Conservation (phyloP, 2,329 filamentous ascomycete species). For the Beauveria sp. region DNA sequence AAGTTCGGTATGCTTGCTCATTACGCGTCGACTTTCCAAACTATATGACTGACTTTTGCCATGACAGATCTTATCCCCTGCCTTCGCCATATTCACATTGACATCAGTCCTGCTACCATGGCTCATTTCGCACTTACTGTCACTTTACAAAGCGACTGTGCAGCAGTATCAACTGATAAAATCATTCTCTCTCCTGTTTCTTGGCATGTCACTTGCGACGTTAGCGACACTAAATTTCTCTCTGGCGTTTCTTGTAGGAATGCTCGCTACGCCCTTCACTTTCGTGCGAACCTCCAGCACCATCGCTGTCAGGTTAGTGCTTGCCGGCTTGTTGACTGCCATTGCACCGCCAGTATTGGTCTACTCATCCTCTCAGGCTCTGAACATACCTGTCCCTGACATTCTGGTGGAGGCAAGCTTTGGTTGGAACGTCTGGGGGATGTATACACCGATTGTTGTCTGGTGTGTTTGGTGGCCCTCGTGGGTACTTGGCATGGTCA, state of each 20-base stretch:
- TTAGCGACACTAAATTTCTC: conserved; percentile 96
- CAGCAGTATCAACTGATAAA: conserved; percentile 76
- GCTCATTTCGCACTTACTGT: conserved; percentile 47
- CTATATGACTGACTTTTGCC: background rate
- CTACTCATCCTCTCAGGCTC: conserved; percentile 37
- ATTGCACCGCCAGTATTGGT: conserved; percentile 55
- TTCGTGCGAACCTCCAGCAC: conserved; percentile 52
- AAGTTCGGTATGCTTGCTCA: conserved; percentile 46
- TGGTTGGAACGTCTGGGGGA: conserved; percentile 81
- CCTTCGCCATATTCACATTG: conserved; percentile 51
- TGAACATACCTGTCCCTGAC: conserved; percentile 37
- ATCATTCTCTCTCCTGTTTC: conserved; percentile 83
- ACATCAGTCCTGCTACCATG: conserved; percentile 50
- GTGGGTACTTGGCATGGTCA: conserved; percentile 62
- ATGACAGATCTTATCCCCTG: conserved; percentile 46
- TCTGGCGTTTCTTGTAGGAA: conserved; percentile 74
- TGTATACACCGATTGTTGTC: conserved; percentile 83
- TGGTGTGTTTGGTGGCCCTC: conserved; percentile 96
- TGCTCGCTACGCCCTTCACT: conserved; percentile 70
- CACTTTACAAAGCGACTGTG: conserved; percentile 44
- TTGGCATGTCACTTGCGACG: conserved; percentile 86
- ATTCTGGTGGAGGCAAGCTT: conserved; percentile 69
- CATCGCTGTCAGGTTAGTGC: conserved; percentile 31
- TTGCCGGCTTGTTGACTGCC: conserved; percentile 46
- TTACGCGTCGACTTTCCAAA: background rate